phyloP scores from a whole-genome alignment of 306 rosid species.

The Ochetophila trinervis region DNA sequence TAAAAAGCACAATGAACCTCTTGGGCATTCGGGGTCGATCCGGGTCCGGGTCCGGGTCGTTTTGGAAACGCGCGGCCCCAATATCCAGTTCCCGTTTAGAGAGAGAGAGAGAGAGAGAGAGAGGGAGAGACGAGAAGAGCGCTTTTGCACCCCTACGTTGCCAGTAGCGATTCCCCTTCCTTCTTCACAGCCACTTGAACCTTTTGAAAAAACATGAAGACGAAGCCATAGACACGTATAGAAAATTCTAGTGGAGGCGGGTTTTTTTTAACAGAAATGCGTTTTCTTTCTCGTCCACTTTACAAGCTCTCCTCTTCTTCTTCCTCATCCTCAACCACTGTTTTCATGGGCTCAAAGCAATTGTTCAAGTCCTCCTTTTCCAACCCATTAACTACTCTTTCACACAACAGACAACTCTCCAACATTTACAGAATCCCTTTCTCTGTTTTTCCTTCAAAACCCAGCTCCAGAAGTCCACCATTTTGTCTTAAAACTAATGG shows the following conservation, averaged over 20 bases:
- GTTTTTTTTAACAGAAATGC: conserved; percentile 34
- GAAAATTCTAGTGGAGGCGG: neutral
- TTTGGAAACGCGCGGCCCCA: too few species aligned
- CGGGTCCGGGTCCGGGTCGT: too few species aligned
- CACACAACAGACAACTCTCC: conserved; percentile 22
- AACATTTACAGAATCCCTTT: conserved; percentile 30
- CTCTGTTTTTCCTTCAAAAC: conserved; percentile 37
- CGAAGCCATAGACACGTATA: neutral
- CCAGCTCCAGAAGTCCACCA: conserved; percentile 31
- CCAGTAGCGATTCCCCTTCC: neutral
- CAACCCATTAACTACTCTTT: conserved; percentile 25
- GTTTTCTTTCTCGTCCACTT: conserved; percentile 35
- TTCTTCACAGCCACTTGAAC: neutral
- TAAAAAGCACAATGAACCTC: too few species aligned
- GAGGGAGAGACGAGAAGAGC: too few species aligned
- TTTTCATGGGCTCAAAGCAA: conserved; percentile 44
- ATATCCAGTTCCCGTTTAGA: too few species aligned
- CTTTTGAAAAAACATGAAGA: neutral
- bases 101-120: too few species aligned
- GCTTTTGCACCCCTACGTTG: too few species aligned
- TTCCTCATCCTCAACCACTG: conserved; percentile 22
- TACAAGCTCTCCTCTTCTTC: conserved; percentile 25
- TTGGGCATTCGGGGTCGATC: too few species aligned
- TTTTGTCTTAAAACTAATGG: conserved; percentile 60
- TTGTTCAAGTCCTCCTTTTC: conserved; percentile 33